Evolutionary conservation across 2,329 filamentous ascomycete genomes (phyloP), one percentile per base, ranked within the genome.

Genomic region (Beauveria medogensis): DNA sequence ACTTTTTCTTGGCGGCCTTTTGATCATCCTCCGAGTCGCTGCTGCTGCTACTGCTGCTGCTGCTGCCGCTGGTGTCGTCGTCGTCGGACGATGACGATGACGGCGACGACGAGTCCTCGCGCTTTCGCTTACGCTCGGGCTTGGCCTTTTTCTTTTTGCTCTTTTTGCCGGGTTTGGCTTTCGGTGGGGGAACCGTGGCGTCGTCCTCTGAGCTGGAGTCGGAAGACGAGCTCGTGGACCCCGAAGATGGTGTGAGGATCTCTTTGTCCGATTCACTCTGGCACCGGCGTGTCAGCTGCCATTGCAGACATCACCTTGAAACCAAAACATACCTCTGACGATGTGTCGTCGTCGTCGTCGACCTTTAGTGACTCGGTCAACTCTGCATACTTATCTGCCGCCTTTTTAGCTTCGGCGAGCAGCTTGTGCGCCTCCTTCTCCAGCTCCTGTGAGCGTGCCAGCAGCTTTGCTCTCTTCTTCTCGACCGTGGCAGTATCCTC

Each of bases 391-490:
- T 70, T 64, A 10, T 65, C 65, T 30, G 67, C 66, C 26, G 67
- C 65, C 61, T 71, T 73, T 63, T 75, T 72, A 0, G 78, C 74
- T 61, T 79, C 72, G 1, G 66, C 67, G 65, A 77, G 65, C 40
- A 82, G 63, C 68, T 75, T 74, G 24, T 69, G 64, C 2, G 73
- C 76, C 67, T 78, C 69, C 3, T 66, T 67, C 66, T 78, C 74
- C 41, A 78, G 70, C 66, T 74, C 74, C 28, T 76, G 71, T 37
- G 74, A 74, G 30, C 74, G 73, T n/a, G 63, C 63, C 26, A 75
- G 70, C 55, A 78, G 65, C 22, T 72, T 73, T 55, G 69, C 66
- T 44, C 71, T 73, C 53, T 70, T 72, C 70, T 75, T 77, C 63
- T 77, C 74, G 18, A 60, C 7, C 58, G 43, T 60, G 22, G 28